Percentiles rank a stretch among this genome's conserved stretches.
These are phyloP conservation scores for Podospora bellae-mahoneyi DNA, from an alignment of 495 filamentous ascomycete genomes.

Conservation along the genomic window DNA sequence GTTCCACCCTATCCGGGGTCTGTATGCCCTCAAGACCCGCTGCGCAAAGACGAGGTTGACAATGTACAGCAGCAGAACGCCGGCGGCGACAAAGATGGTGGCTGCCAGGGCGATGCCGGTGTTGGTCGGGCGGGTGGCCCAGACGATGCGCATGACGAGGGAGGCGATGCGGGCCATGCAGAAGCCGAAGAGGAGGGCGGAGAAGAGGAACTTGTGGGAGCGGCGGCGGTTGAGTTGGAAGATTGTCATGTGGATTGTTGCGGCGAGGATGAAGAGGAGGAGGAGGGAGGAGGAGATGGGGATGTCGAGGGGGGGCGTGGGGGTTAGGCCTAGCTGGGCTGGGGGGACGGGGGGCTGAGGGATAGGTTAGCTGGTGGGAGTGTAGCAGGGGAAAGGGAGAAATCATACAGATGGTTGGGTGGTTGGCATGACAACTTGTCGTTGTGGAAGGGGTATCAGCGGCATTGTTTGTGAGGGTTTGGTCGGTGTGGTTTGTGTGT, in stretches of 20 bases:
- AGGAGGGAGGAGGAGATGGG: slow-evolving; percentile 65
- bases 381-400: not conserved
- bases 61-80: slow-evolving; percentile 71
- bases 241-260: slow-evolving; percentile 61
- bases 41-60: slow-evolving; percentile 76
- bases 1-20: slow-evolving; percentile 66
- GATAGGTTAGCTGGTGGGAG: slow-evolving; percentile 4
- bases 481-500: no score
- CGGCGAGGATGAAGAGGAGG: slow-evolving; percentile 57
- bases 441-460: not conserved
- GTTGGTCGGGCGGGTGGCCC: slow-evolving; percentile 47
- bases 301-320: slow-evolving; percentile 56
- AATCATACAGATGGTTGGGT: not conserved
- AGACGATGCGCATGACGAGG: slow-evolving; percentile 60
- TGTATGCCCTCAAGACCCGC: slow-evolving; percentile 66
- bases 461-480: no score
- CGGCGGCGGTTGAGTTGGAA: slow-evolving; percentile 55
- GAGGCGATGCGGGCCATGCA: slow-evolving; percentile 68
- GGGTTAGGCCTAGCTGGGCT: slow-evolving; percentile 58
- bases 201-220: slow-evolving; percentile 69
- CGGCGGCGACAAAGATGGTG: slow-evolving; percentile 67
- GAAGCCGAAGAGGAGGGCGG: slow-evolving; percentile 69
- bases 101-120: slow-evolving; percentile 64
- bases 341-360: slow-evolving; percentile 26
- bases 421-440: not conserved